A percentile compares a stretch with the other conserved stretches of the same genome.
Conservation (phyloP, 1,284 basidiomycete genomes). For the Melampsora larici-populina region DNA sequence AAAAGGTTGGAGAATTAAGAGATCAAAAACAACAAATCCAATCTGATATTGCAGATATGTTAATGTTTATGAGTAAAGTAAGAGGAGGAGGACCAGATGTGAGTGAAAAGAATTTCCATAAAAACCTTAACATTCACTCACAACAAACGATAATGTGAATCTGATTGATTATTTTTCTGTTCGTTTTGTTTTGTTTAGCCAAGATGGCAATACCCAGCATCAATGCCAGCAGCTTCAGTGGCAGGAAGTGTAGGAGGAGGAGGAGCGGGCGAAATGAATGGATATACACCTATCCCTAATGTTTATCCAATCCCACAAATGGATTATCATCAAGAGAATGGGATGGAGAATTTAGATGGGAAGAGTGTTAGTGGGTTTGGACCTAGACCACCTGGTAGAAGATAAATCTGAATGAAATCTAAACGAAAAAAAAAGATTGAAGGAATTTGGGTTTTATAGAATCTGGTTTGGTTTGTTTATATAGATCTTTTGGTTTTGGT, state of each 20-base stretch:
- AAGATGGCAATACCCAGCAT: conserved; percentile 29
- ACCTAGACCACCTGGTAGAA: conserved; percentile 26
- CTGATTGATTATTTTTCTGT: not conserved
- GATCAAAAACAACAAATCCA: conserved; percentile 43
- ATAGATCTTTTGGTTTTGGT: no score
- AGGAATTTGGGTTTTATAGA: no score
- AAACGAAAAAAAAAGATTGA: not conserved
- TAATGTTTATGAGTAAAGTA: conserved; percentile 43
- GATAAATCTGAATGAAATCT: not conserved
- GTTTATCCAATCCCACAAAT: conserved; percentile 28
- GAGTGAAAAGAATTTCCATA: not conserved
- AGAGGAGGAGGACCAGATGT: conserved; percentile 42
- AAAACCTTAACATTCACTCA: not conserved
- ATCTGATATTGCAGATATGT: conserved; percentile 41
- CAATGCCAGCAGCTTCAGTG: not conserved
- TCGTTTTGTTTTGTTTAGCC: conserved; percentile 5
- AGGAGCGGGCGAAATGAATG: not conserved
- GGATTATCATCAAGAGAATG: conserved; percentile 8
- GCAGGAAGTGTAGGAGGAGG: not conserved
- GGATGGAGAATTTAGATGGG: not conserved
- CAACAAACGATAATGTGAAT: not conserved
- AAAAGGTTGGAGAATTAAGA: conserved; percentile 39
- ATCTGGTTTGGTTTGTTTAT: no score
- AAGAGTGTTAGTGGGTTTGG: conserved; percentile 17
- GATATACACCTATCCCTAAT: conserved; percentile 24